Evolutionary conservation across 108 stramenopile species (phyloP).

Genomic region (Poteriospumella lacustris): DNA sequence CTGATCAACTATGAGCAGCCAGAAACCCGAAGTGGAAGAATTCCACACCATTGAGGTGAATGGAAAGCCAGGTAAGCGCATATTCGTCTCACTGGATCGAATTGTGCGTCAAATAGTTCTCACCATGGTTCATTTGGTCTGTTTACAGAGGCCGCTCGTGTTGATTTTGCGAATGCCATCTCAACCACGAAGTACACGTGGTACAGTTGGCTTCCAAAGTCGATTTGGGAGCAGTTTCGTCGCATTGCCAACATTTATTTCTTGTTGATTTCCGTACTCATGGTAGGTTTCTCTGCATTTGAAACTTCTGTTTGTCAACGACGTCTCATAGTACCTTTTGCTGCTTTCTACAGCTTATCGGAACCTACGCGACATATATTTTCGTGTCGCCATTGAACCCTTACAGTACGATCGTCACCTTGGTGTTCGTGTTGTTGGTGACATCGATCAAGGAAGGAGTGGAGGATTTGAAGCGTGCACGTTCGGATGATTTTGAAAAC

Average conservation of each 20-base stretch:
- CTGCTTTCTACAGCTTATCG: constrained; percentile 44
- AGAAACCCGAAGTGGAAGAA: no score
- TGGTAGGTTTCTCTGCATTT: constrained; percentile 55
- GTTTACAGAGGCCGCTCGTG: no score
- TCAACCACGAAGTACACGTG: constrained; percentile 20
- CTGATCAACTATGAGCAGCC: no score
- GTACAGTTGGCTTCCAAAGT: constrained; percentile 20
- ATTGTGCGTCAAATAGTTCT: no score
- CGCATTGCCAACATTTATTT: constrained; percentile 87
- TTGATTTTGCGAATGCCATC: constrained; percentile 18
- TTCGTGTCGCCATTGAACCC: constrained; percentile 80
- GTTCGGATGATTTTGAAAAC: constrained; percentile 60
- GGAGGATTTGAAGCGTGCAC: constrained; percentile 78
- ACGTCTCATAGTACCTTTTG: background rate
- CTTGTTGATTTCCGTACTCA: constrained; percentile 78
- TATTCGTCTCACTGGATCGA: no score
- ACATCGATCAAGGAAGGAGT: constrained; percentile 79
- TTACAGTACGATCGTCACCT: constrained; percentile 83
- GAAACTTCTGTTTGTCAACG: background rate
- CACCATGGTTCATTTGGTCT: no score
- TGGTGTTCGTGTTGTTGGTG: constrained; percentile 74
- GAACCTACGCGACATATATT: constrained; percentile 61
- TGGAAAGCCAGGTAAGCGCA: no score
- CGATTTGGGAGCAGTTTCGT: constrained; percentile 51
- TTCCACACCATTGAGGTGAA: no score